Evolutionary conservation across 805 yeast genomes (phyloP).

Genomic region (Yamadazyma tumulicola): DNA sequence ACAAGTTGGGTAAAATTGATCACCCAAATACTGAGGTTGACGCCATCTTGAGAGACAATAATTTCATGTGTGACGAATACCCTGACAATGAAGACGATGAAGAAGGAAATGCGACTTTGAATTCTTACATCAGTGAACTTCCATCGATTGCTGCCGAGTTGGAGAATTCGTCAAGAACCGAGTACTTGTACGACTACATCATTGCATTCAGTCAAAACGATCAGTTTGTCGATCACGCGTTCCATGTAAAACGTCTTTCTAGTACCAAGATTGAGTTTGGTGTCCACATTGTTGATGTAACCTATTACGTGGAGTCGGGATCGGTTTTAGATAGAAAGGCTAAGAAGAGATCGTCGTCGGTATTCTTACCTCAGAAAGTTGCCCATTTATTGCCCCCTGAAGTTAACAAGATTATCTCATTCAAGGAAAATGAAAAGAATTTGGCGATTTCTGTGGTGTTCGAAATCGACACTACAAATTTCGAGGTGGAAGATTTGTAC

Average conservation of each 20-base stretch:
- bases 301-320: constrained; percentile 68
- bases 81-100: constrained; percentile 40
- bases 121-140: constrained; percentile 28
- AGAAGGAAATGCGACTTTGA: constrained; percentile 12
- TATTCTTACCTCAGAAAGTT: constrained; percentile 74
- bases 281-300: constrained; percentile 79
- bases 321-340: constrained; percentile 83
- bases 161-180: constrained; percentile 40
- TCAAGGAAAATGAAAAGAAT: constrained; percentile 55
- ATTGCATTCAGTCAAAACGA: constrained; percentile 61
- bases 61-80: constrained; percentile 78
- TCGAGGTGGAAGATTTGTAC: constrained; percentile 72
- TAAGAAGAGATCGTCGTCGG: constrained; percentile 85
- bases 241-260: constrained; percentile 66
- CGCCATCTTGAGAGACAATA: constrained; percentile 84
- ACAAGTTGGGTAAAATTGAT: constrained; percentile 78
- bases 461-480: constrained; percentile 68
- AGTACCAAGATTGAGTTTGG: constrained; percentile 73
- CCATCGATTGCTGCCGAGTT: constrained; percentile 39
- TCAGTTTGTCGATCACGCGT: constrained; percentile 67
- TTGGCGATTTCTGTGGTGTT: constrained; percentile 77
- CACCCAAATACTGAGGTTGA: constrained; percentile 78
- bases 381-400: constrained; percentile 66
- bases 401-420: constrained; percentile 57
- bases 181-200: constrained; percentile 57